A percentile compares a stretch with the other conserved stretches of the same genome.
These are phyloP conservation scores for Elongisporangium senticosum DNA, from an alignment of 352 stramenopile species.

Conservation along the genomic window DNA sequence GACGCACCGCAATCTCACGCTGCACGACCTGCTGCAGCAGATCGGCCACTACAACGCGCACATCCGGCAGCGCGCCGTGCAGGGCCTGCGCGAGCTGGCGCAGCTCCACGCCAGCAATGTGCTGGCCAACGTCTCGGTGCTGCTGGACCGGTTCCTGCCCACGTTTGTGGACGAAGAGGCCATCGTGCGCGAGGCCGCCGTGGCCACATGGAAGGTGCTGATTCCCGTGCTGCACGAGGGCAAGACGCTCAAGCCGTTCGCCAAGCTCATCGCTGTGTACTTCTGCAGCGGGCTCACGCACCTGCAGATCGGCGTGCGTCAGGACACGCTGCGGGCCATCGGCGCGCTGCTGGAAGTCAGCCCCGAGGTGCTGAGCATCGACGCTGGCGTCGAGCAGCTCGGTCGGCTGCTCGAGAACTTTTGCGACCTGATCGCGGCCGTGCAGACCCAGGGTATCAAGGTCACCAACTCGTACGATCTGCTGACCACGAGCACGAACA, in stretches of 20 bases:
- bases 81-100: constrained; percentile 59
- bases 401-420: constrained; percentile 79
- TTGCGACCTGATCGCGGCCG: constrained; percentile 53
- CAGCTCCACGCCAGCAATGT: constrained; percentile 47
- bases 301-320: constrained; percentile 65
- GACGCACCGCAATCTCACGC: constrained; percentile 58
- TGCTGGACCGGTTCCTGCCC: constrained; percentile 74
- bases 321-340: constrained; percentile 72
- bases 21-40: constrained; percentile 65
- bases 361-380: constrained; percentile 46
- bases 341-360: constrained; percentile 51
- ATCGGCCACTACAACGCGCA: constrained; percentile 79
- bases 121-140: constrained; percentile 59
- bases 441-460: constrained; percentile 62
- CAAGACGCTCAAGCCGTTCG: constrained; percentile 61
- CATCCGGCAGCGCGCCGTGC: constrained; percentile 63
- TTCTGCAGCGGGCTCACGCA: constrained; percentile 80
- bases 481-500: constrained; percentile 16
- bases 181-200: constrained; percentile 65
- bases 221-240: constrained; percentile 43
- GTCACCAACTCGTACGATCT: constrained; percentile 79
- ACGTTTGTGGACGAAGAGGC: constrained; percentile 74
- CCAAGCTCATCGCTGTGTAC: constrained; percentile 68
- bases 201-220: constrained; percentile 63
- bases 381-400: constrained; percentile 47